Base-by-base conservation (phyloP, 805 yeast species). In the Diddensiella caesifluorescens region DNA sequence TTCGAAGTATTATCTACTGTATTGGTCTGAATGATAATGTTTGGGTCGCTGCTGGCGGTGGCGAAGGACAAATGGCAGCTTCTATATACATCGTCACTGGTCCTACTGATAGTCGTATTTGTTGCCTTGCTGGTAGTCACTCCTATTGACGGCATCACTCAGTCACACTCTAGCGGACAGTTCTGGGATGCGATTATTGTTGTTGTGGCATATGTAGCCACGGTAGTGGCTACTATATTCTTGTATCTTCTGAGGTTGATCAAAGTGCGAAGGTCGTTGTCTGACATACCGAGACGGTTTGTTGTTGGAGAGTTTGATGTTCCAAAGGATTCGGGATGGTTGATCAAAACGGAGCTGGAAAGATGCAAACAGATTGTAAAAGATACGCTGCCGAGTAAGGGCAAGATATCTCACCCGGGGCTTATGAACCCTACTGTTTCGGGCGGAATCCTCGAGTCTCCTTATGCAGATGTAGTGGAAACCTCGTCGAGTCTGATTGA, bases 161-260 rank as follows among this genome's bases (percentile, higher is more conserved):
- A 74, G 54, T 74, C 79, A 4, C 74, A 76, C 50, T 70, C 81
- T 1, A 67, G 77, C 9, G 74, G 75, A 46, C 76, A 83, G 52
- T 92, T 85, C 1, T 67, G 85, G 58, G 86, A 88, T 57, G 76
- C 90, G 2, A 80, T 89, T 48, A 85, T 89, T 45, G 85, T 88
- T 16, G 77, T 84, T 5, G 74, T 79, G 34, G 86, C 83, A 4
- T 70, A 84, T 53, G 85, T 79, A 2, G 62, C 77, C 1, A 77
- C 84, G 48, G 65, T 78, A 1, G 44, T 81, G 0, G 51, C 73
- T 4, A 62, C 78, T 3, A 48, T 79, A 0, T 47, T 76, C 1
- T 58, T 83, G 15, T 75, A 78, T 49, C 62, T 82, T 16, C 64
- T 75, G 28, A 69, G 97, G 42, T 64, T 86, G 5, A 65, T 79